Evolutionary conservation across 1,284 basidiomycete species (phyloP), one percentile per base, ranked within the genome.

Genomic region (Boletus semigastroideus): DNA sequence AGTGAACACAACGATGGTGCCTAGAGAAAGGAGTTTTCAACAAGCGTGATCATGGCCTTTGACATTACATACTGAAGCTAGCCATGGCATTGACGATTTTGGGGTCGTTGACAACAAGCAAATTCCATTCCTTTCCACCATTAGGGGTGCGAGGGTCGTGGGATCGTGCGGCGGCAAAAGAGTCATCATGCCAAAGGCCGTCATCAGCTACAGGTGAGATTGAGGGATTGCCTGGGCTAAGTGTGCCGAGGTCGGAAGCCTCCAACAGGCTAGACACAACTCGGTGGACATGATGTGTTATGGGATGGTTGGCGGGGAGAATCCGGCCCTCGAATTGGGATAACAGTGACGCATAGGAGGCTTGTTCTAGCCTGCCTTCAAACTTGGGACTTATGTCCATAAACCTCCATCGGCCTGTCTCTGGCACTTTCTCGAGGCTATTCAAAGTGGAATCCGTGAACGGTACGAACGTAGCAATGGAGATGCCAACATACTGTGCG

Each of bases 1-100:
- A 0, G 90, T 93, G 61, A 92, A 97, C 3, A 98, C 90, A 46
- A 95, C 83, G 57, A 97, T 88, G 58, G 83, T 84, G 5, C 86
- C 85, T 77, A 55, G 36, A 39, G 41, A 34, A 46, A 38, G 31
- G 30, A 39, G 42, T 30, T 4, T 42, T 47, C 37, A 17, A 22
- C 12, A 42, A 11, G 31, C 10, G 22, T n/a, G 22, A 43, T 10
- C 2, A 13, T 7, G 4, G 2, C 12, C 11, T 3, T 5, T 28
- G n/a, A 19, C 12, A 34, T 46, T n/a, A 58, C 75, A 47, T 48
- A 84, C 89, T 89, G 36, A 88, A 90, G 2, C 79, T 72, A 4
- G 90, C 92, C 66, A 89, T 84, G 0, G 94, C 94, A 67, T 97
- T 96, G 56, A 91, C 78, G 7, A 82, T 77, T 34, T 78, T 79